Conservation (phyloP, 352 stramenopile genomes). For the Hyaloperonospora brassicae region DNA sequence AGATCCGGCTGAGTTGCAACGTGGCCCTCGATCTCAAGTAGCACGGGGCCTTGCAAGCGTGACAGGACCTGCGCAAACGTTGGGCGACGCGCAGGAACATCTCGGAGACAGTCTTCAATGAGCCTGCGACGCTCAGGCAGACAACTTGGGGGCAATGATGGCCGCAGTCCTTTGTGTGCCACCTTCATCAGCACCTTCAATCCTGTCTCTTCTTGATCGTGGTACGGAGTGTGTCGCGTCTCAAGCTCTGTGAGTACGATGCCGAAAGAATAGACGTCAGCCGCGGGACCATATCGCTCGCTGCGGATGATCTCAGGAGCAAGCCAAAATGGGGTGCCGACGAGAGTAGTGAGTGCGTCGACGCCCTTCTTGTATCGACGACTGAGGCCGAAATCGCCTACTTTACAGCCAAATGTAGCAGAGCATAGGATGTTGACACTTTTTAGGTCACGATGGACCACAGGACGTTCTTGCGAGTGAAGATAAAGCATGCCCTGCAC, state of each 20-base stretch:
- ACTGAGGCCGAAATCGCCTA: conserved; percentile 83
- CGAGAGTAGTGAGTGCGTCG: conserved; percentile 74
- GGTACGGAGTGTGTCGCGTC: conserved; percentile 73
- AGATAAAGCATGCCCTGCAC: conserved; percentile 85
- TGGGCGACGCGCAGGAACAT: conserved; percentile 45
- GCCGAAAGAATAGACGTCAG: conserved; percentile 85
- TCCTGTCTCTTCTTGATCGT: conserved; percentile 62
- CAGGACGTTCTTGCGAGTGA: conserved; percentile 73
- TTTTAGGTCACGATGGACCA: conserved; percentile 84
- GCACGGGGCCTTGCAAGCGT: conserved; percentile 67
- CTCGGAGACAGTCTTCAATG: conserved; percentile 67
- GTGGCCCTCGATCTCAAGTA: conserved; percentile 67
- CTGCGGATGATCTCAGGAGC: conserved; percentile 84
- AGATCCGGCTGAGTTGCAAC: conserved; percentile 31
- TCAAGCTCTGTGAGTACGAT: conserved; percentile 85
- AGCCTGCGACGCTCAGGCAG: conserved; percentile 48
- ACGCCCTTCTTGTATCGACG: conserved; percentile 74
- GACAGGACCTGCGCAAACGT: conserved; percentile 68
- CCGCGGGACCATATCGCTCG: conserved; percentile 67
- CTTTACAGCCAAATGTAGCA: conserved; percentile 82
- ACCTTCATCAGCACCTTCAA: conserved; percentile 79
- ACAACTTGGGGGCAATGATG: conserved; percentile 57
- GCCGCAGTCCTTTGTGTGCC: conserved; percentile 59
- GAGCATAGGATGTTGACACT: conserved; percentile 86
- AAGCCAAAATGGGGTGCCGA: conserved; percentile 84